phyloP scores from a whole-genome alignment of 306 rosid genomes.

The Malus fusca region DNA sequence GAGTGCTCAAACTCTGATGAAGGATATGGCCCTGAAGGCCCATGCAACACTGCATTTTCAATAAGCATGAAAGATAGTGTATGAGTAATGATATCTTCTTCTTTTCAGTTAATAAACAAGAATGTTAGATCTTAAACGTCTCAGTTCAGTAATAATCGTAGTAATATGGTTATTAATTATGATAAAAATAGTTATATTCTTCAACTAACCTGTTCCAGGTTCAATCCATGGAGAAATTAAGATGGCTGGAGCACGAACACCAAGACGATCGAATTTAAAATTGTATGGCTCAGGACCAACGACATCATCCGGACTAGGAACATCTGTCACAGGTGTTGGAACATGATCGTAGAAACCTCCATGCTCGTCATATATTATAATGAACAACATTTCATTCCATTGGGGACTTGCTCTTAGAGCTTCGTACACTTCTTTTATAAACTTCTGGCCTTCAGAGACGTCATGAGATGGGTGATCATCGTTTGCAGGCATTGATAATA shows the following conservation, averaged over 20 bases:
- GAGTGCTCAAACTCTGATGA: constrained; percentile 75
- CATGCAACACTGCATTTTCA: constrained; percentile 43
- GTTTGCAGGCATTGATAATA: constrained; percentile 37
- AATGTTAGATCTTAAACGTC: no score
- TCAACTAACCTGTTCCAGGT: constrained; percentile 42
- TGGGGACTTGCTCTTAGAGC: constrained; percentile 60
- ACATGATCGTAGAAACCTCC: constrained; percentile 81
- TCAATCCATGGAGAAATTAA: constrained; percentile 72
- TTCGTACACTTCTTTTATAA: constrained; percentile 64
- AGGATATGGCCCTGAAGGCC: constrained; percentile 41
- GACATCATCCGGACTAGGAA: constrained; percentile 60
- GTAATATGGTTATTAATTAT: neutral
- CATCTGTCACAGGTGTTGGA: constrained; percentile 44
- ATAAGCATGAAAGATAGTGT: neutral
- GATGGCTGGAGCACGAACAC: constrained; percentile 62
- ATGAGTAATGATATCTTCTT: neutral
- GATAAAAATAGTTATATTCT: neutral
- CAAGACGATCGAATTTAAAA: constrained; percentile 58
- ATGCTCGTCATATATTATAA: constrained; percentile 67
- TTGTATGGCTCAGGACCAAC: constrained; percentile 42
- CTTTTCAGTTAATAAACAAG: no score
- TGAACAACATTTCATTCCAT: constrained; percentile 64
- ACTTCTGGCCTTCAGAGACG: constrained; percentile 56
- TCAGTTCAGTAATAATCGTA: neutral
- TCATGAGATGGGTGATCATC: constrained; percentile 88